Evolutionary conservation across 2,329 filamentous ascomycete species (phyloP).

Genomic region (Dothideomycetes sp.): DNA sequence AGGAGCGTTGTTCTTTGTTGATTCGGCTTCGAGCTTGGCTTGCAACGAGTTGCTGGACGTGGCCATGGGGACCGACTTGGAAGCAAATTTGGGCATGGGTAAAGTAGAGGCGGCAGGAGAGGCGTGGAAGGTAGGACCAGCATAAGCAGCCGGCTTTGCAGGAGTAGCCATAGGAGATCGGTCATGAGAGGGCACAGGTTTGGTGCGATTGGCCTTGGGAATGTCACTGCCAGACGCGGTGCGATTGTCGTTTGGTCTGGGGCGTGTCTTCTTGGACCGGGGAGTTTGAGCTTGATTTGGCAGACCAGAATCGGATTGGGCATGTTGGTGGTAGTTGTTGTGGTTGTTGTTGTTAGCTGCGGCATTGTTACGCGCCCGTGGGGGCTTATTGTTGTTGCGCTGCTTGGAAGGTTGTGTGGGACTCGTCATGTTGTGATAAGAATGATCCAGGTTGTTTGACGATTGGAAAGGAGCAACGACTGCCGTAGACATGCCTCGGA

Average conservation of each 20-base stretch:
- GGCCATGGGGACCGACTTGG: conserved; percentile 63
- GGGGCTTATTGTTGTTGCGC: conserved; percentile 10
- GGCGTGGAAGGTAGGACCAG: conserved; percentile 87
- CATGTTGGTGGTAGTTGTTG: conserved; percentile 7
- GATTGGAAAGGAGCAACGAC: conserved; percentile 11
- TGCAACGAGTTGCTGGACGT: conserved; percentile 37
- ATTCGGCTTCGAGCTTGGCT: conserved; percentile 35
- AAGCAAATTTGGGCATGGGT: conserved; percentile 81
- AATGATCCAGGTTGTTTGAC: neutral
- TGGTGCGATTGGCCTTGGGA: neutral
- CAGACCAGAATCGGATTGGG: conserved; percentile 15
- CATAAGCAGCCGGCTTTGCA: conserved; percentile 56
- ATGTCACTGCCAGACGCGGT: conserved; percentile 13
- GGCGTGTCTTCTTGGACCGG: conserved; percentile 14
- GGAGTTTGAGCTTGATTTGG: conserved; percentile 13
- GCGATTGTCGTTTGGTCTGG: conserved; percentile 12
- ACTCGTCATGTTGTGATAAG: conserved; percentile 12
- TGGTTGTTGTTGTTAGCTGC: neutral
- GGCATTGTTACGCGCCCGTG: conserved; percentile 5
- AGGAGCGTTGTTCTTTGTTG: conserved; percentile 5
- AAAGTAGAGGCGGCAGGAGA: conserved; percentile 85
- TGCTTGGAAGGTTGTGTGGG: conserved; percentile 10
- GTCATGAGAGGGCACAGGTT: conserved; percentile 17
- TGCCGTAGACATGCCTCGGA: conserved; percentile 12
- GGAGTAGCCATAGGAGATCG: conserved; percentile 26